Conservation (phyloP, 2,329 filamentous ascomycete genomes). For the Aspergillus sp. region DNA sequence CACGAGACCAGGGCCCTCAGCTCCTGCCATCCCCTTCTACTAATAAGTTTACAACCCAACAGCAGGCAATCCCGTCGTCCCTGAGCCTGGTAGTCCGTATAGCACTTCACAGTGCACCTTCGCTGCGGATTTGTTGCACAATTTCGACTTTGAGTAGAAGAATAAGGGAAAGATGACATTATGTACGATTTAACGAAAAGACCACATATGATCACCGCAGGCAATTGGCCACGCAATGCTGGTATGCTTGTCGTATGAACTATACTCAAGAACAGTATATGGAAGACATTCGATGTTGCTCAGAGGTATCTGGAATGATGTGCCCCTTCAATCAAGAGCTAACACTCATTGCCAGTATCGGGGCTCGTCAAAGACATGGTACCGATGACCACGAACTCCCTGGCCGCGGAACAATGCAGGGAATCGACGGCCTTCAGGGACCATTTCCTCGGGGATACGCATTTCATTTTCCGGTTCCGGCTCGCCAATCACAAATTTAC, state of each 20-base stretch:
- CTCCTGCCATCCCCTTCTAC: background rate
- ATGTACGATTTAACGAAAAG: slow-evolving; percentile 2
- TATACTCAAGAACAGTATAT: slow-evolving; percentile 13
- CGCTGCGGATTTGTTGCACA: too few relatives aligned
- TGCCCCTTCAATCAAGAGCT: background rate
- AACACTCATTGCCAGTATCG: slow-evolving; percentile 61
- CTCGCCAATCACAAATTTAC: slow-evolving; percentile 85
- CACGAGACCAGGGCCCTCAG: background rate
- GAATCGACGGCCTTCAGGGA: slow-evolving; percentile 79
- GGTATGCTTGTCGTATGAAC: slow-evolving; percentile 6
- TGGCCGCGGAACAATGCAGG: slow-evolving; percentile 80
- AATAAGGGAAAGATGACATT: slow-evolving; percentile 4
- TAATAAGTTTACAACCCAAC: background rate
- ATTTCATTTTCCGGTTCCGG: slow-evolving; percentile 64
- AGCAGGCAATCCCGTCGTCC: too few relatives aligned
- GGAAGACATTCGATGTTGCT: background rate
- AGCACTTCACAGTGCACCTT: too few relatives aligned
- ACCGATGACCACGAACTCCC: slow-evolving; percentile 84
- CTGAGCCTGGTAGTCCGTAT: too few relatives aligned
- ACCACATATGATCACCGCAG: slow-evolving; percentile 11
- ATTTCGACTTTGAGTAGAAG: background rate
- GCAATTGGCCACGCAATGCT: slow-evolving; percentile 7
- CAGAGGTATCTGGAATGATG: background rate
- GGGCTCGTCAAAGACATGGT: slow-evolving; percentile 94
- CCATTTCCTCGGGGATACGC: slow-evolving; percentile 69